Conservation (phyloP, 2,329 filamentous ascomycete genomes). For the Cytospora piceicola region DNA sequence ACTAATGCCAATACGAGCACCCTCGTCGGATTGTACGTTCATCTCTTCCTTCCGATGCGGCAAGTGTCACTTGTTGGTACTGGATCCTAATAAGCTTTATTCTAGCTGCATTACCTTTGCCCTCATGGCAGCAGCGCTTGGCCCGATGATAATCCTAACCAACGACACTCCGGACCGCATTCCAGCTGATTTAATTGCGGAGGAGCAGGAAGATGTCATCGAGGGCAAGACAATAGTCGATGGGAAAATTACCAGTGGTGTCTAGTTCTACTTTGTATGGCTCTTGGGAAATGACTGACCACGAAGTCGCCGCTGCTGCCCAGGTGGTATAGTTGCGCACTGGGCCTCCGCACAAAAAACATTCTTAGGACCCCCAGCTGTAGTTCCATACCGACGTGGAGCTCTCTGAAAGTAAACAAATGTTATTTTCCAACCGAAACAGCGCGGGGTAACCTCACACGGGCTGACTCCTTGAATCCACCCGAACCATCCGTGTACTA, state of each 20-base stretch:
- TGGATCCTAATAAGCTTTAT: background rate
- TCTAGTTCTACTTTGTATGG: background rate
- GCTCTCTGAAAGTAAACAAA: too few relatives aligned
- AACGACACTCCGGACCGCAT: slow-evolving; percentile 46
- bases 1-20: slow-evolving; percentile 44
- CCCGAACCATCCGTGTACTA: too few relatives aligned
- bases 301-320: background rate
- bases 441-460: too few relatives aligned
- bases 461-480: too few relatives aligned
- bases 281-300: background rate
- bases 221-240: slow-evolving; percentile 28
- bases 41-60: background rate
- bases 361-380: too few relatives aligned
- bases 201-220: slow-evolving; percentile 35
- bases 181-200: slow-evolving; percentile 44
- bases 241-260: background rate
- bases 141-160: slow-evolving; percentile 45
- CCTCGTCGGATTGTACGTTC: slow-evolving; percentile 44
- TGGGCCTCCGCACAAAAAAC: too few relatives aligned
- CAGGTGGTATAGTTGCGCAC: too few relatives aligned
- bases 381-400: too few relatives aligned
- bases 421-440: too few relatives aligned
- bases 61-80: background rate
- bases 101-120: slow-evolving; percentile 44
- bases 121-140: slow-evolving; percentile 41